Conservation (phyloP, 1,284 basidiomycete species). For the Termitomyces sp. region DNA sequence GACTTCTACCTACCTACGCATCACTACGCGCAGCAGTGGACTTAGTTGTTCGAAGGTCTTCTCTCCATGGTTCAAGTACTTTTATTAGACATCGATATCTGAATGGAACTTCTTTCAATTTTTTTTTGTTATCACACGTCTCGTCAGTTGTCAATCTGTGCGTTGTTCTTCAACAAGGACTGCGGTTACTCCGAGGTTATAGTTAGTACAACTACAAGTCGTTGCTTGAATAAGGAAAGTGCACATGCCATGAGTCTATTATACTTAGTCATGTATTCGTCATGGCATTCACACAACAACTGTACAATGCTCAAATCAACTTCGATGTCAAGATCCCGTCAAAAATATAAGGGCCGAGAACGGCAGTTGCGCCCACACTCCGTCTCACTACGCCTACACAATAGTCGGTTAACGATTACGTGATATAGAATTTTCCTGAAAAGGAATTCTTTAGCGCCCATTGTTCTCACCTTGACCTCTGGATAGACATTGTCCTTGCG, state of each 20-base stretch:
- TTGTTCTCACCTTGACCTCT: slow-evolving; percentile 14
- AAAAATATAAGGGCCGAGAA: background rate
- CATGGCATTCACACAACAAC: background rate
- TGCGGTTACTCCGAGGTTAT: background rate
- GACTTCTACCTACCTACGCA: slow-evolving; percentile 1
- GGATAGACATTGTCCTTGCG: slow-evolving; percentile 14
- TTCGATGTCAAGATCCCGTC: background rate
- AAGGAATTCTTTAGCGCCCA: slow-evolving; percentile 8
- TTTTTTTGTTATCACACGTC: background rate
- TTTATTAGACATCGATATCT: background rate
- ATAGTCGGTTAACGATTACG: slow-evolving; percentile 6
- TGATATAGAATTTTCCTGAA: background rate
- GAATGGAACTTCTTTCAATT: background rate
- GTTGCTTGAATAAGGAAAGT: background rate
- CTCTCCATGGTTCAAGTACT: slow-evolving; percentile 2
- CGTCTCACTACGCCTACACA: background rate
- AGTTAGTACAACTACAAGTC: background rate
- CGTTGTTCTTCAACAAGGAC: slow-evolving; percentile 1
- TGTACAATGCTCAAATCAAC: slow-evolving; percentile 1
- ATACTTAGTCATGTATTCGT: background rate
- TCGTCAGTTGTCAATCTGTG: background rate
- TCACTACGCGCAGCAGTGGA: slow-evolving; percentile 1
- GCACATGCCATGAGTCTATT: background rate
- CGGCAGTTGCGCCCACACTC: slow-evolving; percentile 8
- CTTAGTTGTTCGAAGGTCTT: background rate